Conservation (phyloP, 306 rosid species). For the Vigna nakashimae region DNA sequence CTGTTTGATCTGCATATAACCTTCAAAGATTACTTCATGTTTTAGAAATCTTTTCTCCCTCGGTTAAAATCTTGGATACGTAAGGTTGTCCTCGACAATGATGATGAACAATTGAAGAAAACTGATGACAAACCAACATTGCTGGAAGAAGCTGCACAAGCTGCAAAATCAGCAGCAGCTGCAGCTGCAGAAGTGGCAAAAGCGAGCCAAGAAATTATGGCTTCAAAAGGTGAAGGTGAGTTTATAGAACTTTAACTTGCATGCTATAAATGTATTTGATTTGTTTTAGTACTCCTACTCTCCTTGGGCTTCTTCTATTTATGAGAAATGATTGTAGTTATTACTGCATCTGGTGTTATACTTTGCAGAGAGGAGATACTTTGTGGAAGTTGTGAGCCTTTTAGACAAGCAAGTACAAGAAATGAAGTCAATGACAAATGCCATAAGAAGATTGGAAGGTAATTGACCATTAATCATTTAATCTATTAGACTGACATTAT, state of each 20-base stretch:
- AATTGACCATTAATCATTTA: conserved; percentile 39
- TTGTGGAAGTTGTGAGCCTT: conserved; percentile 64
- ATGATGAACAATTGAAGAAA: conserved; percentile 55
- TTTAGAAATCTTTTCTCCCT: conserved; percentile 84
- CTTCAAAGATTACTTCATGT: conserved; percentile 44
- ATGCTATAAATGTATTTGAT: conserved; percentile 8
- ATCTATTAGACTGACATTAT: conserved; percentile 33
- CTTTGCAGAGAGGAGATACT: conserved; percentile 67
- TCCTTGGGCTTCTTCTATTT: conserved; percentile 20
- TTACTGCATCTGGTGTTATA: conserved; percentile 43
- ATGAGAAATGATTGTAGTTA: conserved; percentile 33
- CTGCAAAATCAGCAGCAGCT: conserved; percentile 96
- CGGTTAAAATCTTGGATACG: conserved; percentile 93
- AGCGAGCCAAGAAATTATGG: conserved; percentile 79
- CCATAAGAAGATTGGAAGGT: conserved; percentile 89
- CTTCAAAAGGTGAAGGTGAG: conserved; percentile 83
- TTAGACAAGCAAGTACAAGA: conserved; percentile 83
- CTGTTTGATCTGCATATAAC: conserved; percentile 39
- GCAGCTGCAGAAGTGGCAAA: conserved; percentile 95
- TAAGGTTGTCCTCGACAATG: conserved; percentile 75
- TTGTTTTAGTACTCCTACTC: conserved; percentile 9
- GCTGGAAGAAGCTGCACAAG: conserved; percentile 83
- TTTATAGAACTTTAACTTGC: conserved; percentile 38
- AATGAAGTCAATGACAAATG: conserved; percentile 87
- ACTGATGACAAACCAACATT: conserved; percentile 62